Conservation (phyloP, 1,284 basidiomycete genomes). For the Puccinia hordei region DNA sequence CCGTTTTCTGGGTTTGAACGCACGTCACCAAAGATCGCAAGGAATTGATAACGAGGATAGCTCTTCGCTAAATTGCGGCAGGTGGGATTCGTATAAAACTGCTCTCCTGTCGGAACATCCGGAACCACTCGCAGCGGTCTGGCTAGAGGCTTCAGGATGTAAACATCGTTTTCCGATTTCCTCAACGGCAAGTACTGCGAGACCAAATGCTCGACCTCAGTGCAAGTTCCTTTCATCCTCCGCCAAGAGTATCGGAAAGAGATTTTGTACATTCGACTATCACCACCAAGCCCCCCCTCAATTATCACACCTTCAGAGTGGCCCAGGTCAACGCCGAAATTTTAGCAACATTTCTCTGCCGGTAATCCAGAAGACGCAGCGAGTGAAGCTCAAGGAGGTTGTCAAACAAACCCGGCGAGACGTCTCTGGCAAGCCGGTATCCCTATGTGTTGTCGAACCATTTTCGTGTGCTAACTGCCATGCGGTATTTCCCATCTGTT, state of each 20-base stretch:
- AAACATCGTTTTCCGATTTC: background rate
- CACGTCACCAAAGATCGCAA: background rate
- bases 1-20: constrained; percentile 11
- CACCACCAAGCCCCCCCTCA: background rate
- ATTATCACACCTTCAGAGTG: background rate
- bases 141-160: background rate
- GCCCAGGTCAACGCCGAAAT: background rate
- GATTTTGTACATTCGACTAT: background rate
- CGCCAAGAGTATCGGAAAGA: background rate
- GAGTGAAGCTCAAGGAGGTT: background rate
- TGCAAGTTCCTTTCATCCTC: background rate
- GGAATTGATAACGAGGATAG: background rate
- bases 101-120: background rate
- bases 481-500: background rate
- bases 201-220: background rate
- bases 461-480: background rate
- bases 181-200: background rate
- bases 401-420: background rate
- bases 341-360: background rate
- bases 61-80: background rate
- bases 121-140: background rate
- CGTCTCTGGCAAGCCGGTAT: background rate
- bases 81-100: background rate
- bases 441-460: background rate
- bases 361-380: background rate